Conservation (phyloP, 192 early-diverging fungal species). For the Gryganskiella cystojenkinii region DNA sequence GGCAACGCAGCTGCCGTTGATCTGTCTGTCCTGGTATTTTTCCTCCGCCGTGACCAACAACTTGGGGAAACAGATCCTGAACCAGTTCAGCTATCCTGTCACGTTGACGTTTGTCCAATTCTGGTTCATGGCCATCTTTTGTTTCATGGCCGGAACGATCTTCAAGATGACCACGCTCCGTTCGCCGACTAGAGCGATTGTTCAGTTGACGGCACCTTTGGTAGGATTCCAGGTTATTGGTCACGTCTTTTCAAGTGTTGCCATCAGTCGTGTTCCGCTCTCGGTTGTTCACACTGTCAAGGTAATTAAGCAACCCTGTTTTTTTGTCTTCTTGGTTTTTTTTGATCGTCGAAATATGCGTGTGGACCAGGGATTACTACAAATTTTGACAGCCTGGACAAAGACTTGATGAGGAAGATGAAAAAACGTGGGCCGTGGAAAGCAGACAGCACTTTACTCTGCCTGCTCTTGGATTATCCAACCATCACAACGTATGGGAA, state of each 20-base stretch:
- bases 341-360: background rate
- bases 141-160: constrained; percentile 55
- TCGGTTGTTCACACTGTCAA: constrained; percentile 92
- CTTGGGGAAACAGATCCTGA: constrained; percentile 83
- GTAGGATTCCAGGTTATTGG: constrained; percentile 86
- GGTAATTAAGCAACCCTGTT: constrained; percentile 55
- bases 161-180: constrained; percentile 63
- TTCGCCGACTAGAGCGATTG: constrained; percentile 59
- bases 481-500: too few relatives aligned
- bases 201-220: constrained; percentile 74
- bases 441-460: too few relatives aligned
- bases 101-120: constrained; percentile 90
- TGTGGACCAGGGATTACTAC: background rate
- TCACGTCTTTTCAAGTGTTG: constrained; percentile 82
- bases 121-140: constrained; percentile 76
- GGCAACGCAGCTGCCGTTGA: constrained; percentile 22
- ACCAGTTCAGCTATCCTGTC: constrained; percentile 80
- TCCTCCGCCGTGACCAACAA: constrained; percentile 90
- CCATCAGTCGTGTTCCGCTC: constrained; percentile 82
- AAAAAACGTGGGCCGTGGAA: too few relatives aligned
- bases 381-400: too few relatives aligned
- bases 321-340: background rate
- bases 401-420: too few relatives aligned
- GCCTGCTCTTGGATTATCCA: too few relatives aligned
- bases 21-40: constrained; percentile 82